Base-by-base conservation (phyloP, 2,329 filamentous ascomycete species). In the Exophiala mesophila region DNA sequence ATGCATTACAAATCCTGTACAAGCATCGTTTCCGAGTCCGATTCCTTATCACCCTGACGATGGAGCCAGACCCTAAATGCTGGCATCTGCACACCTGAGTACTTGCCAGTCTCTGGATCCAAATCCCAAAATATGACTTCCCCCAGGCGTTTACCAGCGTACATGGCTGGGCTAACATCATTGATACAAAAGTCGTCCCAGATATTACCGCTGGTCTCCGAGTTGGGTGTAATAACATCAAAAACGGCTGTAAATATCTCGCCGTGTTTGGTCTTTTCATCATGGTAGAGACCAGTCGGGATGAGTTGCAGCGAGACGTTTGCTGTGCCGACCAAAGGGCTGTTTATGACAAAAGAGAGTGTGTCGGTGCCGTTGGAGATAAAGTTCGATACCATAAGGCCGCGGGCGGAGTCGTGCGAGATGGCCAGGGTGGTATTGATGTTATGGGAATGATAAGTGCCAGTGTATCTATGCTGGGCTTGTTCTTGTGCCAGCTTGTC, bases 141-240 rank as follows among this genome's bases (percentile, higher is more conserved):
- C 18, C 63, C 64, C 8, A 65, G 24, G 0, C 60, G 57, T 12
- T 58, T 39, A 2, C 56, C 59, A 2, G 53, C 64, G 47, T 67
- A 67, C 15, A 53, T 52, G 2, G 53, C 28, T 2, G 43, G 45
- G 15, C 65, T 62, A 4, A 63, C 48, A 43, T 66, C 53, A 1
- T 54, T 55, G 3, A 57, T 28, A 39, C 65, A 68, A 31, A 63
- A 65, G 5, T 67, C 63, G 39, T 65, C 41, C 59, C 39, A 56
- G 23, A 49, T 31, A 10, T 33, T 17, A 10, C n/a, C 15, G 5
- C 15, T n/a, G 8, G 13, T 8, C 10, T 21, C 36, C 34, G 9
- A 13, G 15, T 10, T 15, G 9, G 6, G 20, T 23, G 21, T 7
- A 17, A 3, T 17, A 8, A 19, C 31, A 10, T 29, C 20, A n/a